Base-by-base conservation (phyloP, 495 filamentous ascomycete species). In the Halenospora varia region DNA sequence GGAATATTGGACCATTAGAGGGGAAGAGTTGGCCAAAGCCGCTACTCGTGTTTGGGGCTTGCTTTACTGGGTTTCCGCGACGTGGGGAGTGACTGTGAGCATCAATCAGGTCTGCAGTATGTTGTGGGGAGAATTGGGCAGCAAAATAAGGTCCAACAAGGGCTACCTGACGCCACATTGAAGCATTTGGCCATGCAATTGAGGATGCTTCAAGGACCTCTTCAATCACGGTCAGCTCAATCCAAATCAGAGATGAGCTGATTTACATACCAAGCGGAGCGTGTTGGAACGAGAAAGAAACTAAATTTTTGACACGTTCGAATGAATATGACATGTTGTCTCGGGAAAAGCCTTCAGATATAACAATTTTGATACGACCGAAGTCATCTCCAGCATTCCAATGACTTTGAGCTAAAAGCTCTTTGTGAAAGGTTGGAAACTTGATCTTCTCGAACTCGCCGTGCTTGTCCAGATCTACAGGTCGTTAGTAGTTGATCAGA, bases 241-340 rank as follows among this genome's bases (percentile, higher is more conserved):
- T n/a, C n/a, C n/a, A n/a, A n/a, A n/a, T n/a, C n/a, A n/a, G n/a
- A n/a, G n/a, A n/a, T n/a, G n/a, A n/a, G n/a, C n/a, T n/a, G n/a
- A n/a, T n/a, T n/a, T n/a, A 69, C 77, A 68, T 72, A 93, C 90
- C 78, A 23, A 89, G 70, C 4, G 91, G 91, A 47, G 88, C 90
- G 78, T 93, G 89, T 66, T 94, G 89, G 62, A 95, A 96, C 6
- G 90, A 85, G 67, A 96, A 92, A 3, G 79, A 79, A 47, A 92
- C 82, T 20, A 90, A 66, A 68, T 92, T 88, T 63, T 84, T 88
- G 61, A 88, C 77, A 42, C 85, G 73, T 62, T 90, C 84, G 56
- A 91, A 87, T 0, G 82, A 82, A 9, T 72, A 67, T 9, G 71
- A 66, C 9, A 72, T 48, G 4, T 77, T 77, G 42, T 79, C 75